Base-by-base conservation (phyloP, 108 stramenopile genomes). In the Discostella pseudostelligera region DNA sequence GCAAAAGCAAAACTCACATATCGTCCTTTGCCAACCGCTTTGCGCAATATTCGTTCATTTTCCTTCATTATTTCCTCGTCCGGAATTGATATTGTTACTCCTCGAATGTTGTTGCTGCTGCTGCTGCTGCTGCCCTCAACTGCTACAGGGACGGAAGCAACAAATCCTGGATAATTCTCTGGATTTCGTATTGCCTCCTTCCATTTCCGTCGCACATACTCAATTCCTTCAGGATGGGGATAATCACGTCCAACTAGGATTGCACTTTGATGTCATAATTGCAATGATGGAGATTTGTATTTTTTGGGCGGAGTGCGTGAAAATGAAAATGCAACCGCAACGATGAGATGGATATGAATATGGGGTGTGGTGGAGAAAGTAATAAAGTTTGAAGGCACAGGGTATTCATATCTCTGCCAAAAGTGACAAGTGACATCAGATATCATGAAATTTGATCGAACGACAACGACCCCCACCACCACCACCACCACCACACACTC, bases 171-270 rank as follows among this genome's bases (percentile, higher is more conserved):
- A 32, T 19, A 56, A 73, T 86, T 93, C 3, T 82, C 29, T 14
- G 78, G 77, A 72, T 89, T 75, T 36, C 85, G 81, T 32, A 97
- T 55, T 10, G 89, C 90, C 65, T 81, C 79, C 68, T 97, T 97
- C 87, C 90, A 96, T 40, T 69, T 74, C 14, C 69, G 40, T 2
- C 92, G 76, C 44, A 96, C 92, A 48, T 87, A 84, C 8, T 86
- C 86, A 24, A 95, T 25, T n/a, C 97, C 97, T 6, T 81, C 65
- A 8, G 95, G 87, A 63, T 77, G 76, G 1, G 80, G 88, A 72
- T 97, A 97, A 39, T 96, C 94, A 35, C 65, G 69, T 22, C 95
- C 97, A 5, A 94, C 95, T 10, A 68, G 49, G 14, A 97, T 56
- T 21, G 84, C 89, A 12, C 62, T 64, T 9, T 14, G 12, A n/a